Base-by-base conservation (phyloP, 441 rosid species). In the Erodium trifolium region DNA sequence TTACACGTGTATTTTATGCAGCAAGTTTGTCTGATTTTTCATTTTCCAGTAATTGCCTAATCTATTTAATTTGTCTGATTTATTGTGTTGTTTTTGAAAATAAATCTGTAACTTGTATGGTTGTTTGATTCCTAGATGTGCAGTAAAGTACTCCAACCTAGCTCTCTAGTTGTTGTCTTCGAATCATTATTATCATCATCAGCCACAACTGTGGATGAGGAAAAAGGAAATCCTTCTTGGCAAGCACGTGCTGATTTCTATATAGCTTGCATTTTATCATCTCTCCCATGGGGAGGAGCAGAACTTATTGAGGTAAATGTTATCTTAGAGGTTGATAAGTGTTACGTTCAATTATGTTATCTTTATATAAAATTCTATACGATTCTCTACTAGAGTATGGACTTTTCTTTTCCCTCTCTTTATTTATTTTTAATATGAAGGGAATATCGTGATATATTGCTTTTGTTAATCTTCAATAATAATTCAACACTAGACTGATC, bases 211-310 rank as follows among this genome's bases (percentile, higher is more conserved):
- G 85, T 95, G 71, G 99, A 95, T 71, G 99, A 95, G 80, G 99
- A 95, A 82, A 92, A 92, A 84, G 99, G 96, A 71, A 95, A 95
- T 76, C 95, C 98, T 53, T 87, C 93, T 13, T 95, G 99, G 96
- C 98, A 95, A 82, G 85, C 98, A 67, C 77, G 86, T 71, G 99
- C 96, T 69, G 99, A 95, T 84, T 95, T 89, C 71, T 92, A 92
- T 65, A 95, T 92, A 27, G 79, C 83, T 70, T 90, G 98, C 77
- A 90, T 95, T 79, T 87, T 92, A 79, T 89, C 97, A 18, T 92
- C 93, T 71, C 95, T 95, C 45, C 99, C 99, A 8, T 95, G 98
- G 99, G 99, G 98, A 70, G 99, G 95, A 60, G 88, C 95, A 60
- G 99, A 95, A 75, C 91, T 95, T 9, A 18, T 78, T 66, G 99